Conservation (phyloP, 768 basidiomycete genomes). For the Leccinum subgranulosum region DNA sequence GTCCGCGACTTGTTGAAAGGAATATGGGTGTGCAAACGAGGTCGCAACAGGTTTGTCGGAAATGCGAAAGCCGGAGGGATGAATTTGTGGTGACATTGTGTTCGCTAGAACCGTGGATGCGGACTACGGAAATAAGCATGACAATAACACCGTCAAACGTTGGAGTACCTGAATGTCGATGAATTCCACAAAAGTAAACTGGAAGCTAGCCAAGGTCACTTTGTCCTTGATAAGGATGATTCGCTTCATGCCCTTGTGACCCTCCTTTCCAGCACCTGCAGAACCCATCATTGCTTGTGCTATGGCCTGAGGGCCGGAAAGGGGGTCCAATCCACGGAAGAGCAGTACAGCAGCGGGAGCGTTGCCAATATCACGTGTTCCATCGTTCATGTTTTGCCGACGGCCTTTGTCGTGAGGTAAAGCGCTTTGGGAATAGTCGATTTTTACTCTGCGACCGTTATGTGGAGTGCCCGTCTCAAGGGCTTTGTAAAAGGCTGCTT, state of each 20-base stretch:
- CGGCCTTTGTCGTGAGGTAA: conserved; percentile 66
- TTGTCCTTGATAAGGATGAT: conserved; percentile 90
- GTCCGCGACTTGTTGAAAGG: conserved; percentile 81
- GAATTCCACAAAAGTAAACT: conserved; percentile 94
- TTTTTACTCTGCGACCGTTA: conserved; percentile 85
- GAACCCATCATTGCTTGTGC: conserved; percentile 79
- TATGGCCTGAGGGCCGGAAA: conserved; percentile 86
- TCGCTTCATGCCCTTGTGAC: conserved; percentile 82
- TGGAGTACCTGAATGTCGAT: conserved; percentile 68
- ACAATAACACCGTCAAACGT: background rate
- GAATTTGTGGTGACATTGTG: conserved; percentile 82
- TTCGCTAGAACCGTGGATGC: conserved; percentile 78
- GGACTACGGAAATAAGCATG: conserved; percentile 47
- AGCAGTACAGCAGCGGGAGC: conserved; percentile 78
- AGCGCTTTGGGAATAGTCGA: conserved; percentile 91
- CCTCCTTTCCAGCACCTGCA: conserved; percentile 72
- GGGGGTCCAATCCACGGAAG: conserved; percentile 85
- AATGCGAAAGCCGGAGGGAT: conserved; percentile 93
- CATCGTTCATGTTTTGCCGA: conserved; percentile 79
- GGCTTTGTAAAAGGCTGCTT: conserved; percentile 68
- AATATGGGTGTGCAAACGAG: conserved; percentile 89
- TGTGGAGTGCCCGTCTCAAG: conserved; percentile 68
- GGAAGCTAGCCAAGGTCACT: conserved; percentile 82
- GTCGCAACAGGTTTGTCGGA: conserved; percentile 85
- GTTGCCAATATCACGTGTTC: conserved; percentile 93